Base-by-base conservation (phyloP, 73 alveolate genomes). In the Halteria grandinella region DNA sequence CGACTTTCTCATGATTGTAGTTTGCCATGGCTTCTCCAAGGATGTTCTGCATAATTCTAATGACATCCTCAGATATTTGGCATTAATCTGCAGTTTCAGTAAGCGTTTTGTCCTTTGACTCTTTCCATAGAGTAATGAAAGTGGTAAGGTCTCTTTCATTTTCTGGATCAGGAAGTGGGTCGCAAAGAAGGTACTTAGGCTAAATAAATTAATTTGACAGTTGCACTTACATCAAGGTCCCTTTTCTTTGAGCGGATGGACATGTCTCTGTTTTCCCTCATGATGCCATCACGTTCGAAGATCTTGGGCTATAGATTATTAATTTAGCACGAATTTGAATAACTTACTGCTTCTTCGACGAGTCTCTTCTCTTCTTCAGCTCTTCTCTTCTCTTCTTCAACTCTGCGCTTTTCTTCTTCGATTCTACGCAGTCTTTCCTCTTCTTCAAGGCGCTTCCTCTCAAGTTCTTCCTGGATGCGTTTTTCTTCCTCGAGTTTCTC, bases 101-200 rank as follows among this genome's bases (percentile, higher is more conserved):
- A 15, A 80, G 52, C 28, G 29, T 37, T 18, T 59, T 41, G 50
- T 58, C 85, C 57, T 59, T 74, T 21, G 63, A 20, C 58, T 90
- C 97, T 24, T 52, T 74, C 82, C 85, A 55, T 52, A 81, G 57
- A 0, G 94, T 86, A 6, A 90, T 90, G 57, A 70, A 75, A 18
- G 97, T 85, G 31, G 93, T 80, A 24, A 90, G 50, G 55, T 90
- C 83, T 40, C 55, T 64, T 44, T 90, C 97, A 14, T 37, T 58
- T 6, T 50, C 49, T 10, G 93, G 91, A 43, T 90, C 97, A 27
- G 97, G 97, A n/a, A 79, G 69, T 25, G 81, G 76, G 15, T 83
- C 85, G 45, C 95, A 88, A 0, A 12, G 49, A 1, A 88, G 24
- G 69, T 45, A 88, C 72, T 88, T 88, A 2, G 53, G 70, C 88